Conservation (phyloP, 2,329 filamentous ascomycete genomes). For the Lasiodiplodia gonubiensis region DNA sequence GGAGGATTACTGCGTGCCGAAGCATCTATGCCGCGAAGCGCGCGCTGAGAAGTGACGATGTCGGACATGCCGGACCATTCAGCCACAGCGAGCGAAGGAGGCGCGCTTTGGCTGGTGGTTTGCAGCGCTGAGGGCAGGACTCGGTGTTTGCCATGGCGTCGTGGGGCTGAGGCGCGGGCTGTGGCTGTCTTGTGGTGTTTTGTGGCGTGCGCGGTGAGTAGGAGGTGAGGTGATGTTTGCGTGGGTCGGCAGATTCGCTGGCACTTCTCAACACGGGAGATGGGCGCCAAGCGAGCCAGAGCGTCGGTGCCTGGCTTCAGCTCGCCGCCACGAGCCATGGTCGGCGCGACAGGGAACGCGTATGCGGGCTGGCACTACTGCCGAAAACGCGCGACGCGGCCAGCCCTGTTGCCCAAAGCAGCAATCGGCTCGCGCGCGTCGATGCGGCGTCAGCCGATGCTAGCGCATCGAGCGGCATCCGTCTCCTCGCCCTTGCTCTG, state of each 20-base stretch:
- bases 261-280: background rate
- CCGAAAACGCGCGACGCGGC: background rate
- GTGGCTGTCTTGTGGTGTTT: conserved; percentile 5
- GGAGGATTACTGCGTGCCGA: background rate
- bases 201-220: conserved; percentile 11
- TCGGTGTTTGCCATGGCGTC: background rate
- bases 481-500: background rate
- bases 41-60: background rate
- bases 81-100: conserved; percentile 6
- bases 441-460: conserved; percentile 6
- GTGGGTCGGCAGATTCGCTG: background rate
- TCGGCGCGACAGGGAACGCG: background rate
- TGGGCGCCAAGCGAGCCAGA: conserved; percentile 6
- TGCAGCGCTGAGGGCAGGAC: background rate
- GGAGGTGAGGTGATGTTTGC: conserved; percentile 2
- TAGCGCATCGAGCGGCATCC: background rate
- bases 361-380: background rate
- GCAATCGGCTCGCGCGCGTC: background rate
- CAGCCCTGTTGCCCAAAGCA: background rate
- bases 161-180: background rate
- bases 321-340: background rate
- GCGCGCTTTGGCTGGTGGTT: background rate
- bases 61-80: background rate
- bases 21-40: background rate
- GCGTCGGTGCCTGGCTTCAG: conserved; percentile 10